Percentiles rank a stretch among this genome's conserved stretches.
These are phyloP conservation scores for Hawksworthiomyces lignivorus DNA, from an alignment of 2,329 filamentous ascomycete species.

Conservation along the genomic window DNA sequence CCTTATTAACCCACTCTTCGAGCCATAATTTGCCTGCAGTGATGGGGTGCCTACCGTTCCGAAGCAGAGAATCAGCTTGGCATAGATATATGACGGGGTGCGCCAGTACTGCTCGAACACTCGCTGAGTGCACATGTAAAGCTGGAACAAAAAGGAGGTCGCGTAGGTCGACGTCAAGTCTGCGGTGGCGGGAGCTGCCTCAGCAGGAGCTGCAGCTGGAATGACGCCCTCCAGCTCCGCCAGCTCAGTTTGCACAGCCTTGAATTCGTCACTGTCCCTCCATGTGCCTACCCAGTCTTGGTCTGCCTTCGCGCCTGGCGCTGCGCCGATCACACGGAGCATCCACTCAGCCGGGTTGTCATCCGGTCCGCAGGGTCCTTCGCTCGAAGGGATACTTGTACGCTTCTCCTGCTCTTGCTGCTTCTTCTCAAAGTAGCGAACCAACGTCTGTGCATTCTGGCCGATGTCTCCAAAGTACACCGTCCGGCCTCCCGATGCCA, in stretches of 20 bases:
- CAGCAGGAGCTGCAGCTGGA: conserved; percentile 11
- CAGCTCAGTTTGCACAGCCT: conserved; percentile 62
- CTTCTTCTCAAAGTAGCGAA: conserved; percentile 68
- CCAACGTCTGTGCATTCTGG: conserved; percentile 58
- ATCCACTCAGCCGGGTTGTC: conserved; percentile 83
- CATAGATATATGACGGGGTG: conserved; percentile 66
- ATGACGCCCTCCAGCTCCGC: conserved; percentile 19
- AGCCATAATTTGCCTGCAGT: too few species aligned
- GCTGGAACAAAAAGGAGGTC: conserved; percentile 54
- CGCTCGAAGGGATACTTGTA: conserved; percentile 37
- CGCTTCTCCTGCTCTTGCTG: conserved; percentile 56
- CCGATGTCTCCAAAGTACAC: conserved; percentile 40
- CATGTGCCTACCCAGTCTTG: conserved; percentile 51
- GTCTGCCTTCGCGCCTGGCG: conserved; percentile 54
- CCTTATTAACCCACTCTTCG: neutral
- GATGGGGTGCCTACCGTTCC: neutral
- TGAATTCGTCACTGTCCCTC: conserved; percentile 42
- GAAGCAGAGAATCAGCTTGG: conserved; percentile 52
- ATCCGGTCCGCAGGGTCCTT: conserved; percentile 52
- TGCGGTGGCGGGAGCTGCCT: neutral
- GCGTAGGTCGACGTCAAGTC: conserved; percentile 61
- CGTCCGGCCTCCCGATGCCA: conserved; percentile 11
- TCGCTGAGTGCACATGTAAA: conserved; percentile 52
- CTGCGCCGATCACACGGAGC: conserved; percentile 55
- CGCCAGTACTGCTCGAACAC: conserved; percentile 76